These are phyloP conservation scores for Pseudonitzschia pungens DNA, from an alignment of 108 stramenopile species.

Conservation along the genomic window DNA sequence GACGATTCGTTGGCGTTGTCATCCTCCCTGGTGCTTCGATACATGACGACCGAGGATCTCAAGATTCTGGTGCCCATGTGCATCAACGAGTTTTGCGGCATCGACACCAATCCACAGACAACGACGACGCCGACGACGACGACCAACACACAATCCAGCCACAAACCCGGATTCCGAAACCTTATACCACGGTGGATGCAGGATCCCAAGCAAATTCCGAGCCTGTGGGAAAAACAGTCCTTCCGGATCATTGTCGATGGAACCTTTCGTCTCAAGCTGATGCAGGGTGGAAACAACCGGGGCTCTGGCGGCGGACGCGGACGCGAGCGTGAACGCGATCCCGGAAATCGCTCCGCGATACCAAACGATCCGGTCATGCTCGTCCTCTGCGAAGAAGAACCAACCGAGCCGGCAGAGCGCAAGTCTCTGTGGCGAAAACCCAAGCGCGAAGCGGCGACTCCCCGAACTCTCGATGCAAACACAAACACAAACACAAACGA, in stretches of 20 bases:
- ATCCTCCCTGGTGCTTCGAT: conserved; percentile 23
- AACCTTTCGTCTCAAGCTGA: conserved; percentile 24
- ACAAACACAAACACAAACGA: neutral
- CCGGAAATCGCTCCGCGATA: neutral
- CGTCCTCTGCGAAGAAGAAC: conserved; percentile 17
- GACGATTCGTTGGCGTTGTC: neutral
- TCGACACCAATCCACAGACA: too few species aligned
- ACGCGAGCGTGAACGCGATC: too few species aligned
- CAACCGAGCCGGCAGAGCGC: neutral
- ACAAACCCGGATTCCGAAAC: neutral
- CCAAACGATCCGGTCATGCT: conserved; percentile 28
- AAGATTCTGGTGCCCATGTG: conserved; percentile 30
- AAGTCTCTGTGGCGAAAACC: neutral
- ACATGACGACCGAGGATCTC: conserved; percentile 29
- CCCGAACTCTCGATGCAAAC: too few species aligned
- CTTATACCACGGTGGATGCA: neutral
- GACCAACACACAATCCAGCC: too few species aligned
- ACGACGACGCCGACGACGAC: too few species aligned
- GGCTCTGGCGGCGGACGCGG: neutral
- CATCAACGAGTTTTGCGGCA: conserved; percentile 33
- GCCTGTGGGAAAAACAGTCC: conserved; percentile 26
- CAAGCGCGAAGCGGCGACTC: neutral
- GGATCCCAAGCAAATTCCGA: conserved; percentile 14
- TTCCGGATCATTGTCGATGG: conserved; percentile 24
- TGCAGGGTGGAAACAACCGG: neutral